phyloP scores from a whole-genome alignment of 1,284 basidiomycete genomes.

The Heterobasidion parviporum region DNA sequence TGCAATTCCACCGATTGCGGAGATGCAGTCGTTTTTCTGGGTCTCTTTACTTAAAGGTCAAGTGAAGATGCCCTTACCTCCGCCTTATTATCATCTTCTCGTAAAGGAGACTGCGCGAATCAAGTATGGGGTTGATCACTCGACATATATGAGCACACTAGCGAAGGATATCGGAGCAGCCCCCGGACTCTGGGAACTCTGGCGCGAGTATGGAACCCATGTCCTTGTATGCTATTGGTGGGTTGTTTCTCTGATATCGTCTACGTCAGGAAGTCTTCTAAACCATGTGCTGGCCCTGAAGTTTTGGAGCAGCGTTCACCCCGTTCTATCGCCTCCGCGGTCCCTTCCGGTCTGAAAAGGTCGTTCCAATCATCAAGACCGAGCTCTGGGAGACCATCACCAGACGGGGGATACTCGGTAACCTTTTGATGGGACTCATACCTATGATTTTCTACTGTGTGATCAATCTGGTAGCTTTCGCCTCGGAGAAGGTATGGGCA shows the following conservation, averaged over 20 bases:
- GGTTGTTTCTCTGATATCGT: too few species aligned
- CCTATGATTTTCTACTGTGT: conserved; percentile 40
- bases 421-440: conserved; percentile 54
- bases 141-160: conserved; percentile 49
- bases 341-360: conserved; percentile 34
- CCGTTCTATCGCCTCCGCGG: conserved; percentile 56
- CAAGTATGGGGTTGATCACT: conserved; percentile 53
- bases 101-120: conserved; percentile 46
- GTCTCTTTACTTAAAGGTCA: conserved; percentile 40
- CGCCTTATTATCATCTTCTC: conserved; percentile 52
- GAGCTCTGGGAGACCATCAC: conserved; percentile 61
- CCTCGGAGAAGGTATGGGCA: conserved; percentile 5
- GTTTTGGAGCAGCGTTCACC: conserved; percentile 56
- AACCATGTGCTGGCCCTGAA: conserved; percentile 9
- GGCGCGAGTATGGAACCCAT: conserved; percentile 42
- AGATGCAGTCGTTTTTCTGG: conserved; percentile 61
- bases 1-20: conserved; percentile 61
- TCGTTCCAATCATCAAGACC: conserved; percentile 39
- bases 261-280: conserved; percentile 9
- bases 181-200: conserved; percentile 41
- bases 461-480: conserved; percentile 17
- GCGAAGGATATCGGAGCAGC: conserved; percentile 55
- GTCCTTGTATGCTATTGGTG: conserved; percentile 51
- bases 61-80: conserved; percentile 34
- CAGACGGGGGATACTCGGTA: conserved; percentile 48